Evolutionary conservation across 1,284 basidiomycete genomes (phyloP).

Genomic region (Ganoderma lucidum): DNA sequence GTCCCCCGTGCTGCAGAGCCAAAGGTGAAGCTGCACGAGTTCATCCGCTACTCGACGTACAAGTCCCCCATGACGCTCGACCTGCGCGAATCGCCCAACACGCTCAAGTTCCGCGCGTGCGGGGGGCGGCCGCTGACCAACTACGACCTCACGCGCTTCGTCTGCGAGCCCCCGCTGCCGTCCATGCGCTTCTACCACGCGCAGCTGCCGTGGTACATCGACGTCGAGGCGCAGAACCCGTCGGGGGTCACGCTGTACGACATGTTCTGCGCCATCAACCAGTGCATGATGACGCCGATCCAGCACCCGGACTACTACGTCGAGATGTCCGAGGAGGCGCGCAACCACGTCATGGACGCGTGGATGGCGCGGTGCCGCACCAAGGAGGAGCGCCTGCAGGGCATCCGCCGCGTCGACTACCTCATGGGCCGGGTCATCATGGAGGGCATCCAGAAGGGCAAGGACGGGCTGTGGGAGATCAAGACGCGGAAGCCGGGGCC

Average conservation of each 20-base stretch:
- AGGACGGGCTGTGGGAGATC: constrained; percentile 44
- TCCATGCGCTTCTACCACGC: constrained; percentile 59
- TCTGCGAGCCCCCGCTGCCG: constrained; percentile 52
- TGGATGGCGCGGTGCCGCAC: constrained; percentile 36
- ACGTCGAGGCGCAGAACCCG: constrained; percentile 50
- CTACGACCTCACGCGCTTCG: constrained; percentile 53
- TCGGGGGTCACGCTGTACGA: constrained; percentile 65
- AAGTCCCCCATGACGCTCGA: constrained; percentile 45
- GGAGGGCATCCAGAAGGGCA: constrained; percentile 42
- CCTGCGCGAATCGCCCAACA: constrained; percentile 43
- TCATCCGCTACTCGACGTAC: constrained; percentile 44
- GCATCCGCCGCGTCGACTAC: constrained; percentile 43
- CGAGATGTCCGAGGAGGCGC: constrained; percentile 40
- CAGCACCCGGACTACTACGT: constrained; percentile 39
- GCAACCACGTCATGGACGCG: constrained; percentile 36
- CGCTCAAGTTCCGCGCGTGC: constrained; percentile 52
- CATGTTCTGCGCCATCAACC: constrained; percentile 51
- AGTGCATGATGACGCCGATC: constrained; percentile 39
- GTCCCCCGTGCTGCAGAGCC: constrained; percentile 20
- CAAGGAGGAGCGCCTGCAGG: constrained; percentile 35
- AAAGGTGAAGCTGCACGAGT: constrained; percentile 43
- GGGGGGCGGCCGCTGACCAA: constrained; percentile 41
- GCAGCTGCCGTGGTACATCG: constrained; percentile 65
- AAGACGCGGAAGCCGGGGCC: constrained; percentile 36
- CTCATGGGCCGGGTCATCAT: constrained; percentile 41